Percentiles rank a stretch among this genome's conserved stretches.
phyloP scores from a whole-genome alignment of 768 basidiomycete genomes.

The Lentinus brumalis region DNA sequence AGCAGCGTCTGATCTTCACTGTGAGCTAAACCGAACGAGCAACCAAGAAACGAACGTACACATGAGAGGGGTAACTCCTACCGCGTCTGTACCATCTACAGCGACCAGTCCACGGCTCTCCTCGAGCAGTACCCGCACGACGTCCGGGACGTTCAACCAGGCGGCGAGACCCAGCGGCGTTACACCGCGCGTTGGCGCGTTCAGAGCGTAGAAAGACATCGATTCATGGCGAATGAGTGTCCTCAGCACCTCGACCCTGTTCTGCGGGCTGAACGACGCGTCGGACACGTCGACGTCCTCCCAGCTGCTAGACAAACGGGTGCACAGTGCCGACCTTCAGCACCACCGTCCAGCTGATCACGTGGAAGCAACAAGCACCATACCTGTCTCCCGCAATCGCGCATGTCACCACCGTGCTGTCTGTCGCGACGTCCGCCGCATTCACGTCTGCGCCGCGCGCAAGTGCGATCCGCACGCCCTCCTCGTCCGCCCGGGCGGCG shows the following conservation, averaged over 20 bases:
- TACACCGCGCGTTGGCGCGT: constrained; percentile 76
- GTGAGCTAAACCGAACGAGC: background rate
- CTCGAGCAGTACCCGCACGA: constrained; percentile 66
- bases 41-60: constrained; percentile 51
- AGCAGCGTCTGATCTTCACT: constrained; percentile 59
- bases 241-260: constrained; percentile 59
- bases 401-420: constrained; percentile 66
- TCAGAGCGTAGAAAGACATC: constrained; percentile 68
- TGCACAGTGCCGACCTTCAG: constrained; percentile 11
- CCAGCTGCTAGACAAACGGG: constrained; percentile 50
- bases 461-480: constrained; percentile 55
- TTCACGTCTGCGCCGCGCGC: constrained; percentile 69
- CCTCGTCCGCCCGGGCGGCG: constrained; percentile 57
- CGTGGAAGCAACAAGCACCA: constrained; percentile 3
- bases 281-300: constrained; percentile 66
- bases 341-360: constrained; percentile 3
- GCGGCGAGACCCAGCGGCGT: constrained; percentile 79
- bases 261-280: constrained; percentile 64
- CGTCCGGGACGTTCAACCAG: constrained; percentile 67
- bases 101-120: constrained; percentile 61
- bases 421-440: constrained; percentile 52
- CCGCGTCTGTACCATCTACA: constrained; percentile 73
- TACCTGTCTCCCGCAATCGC: constrained; percentile 75
- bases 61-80: constrained; percentile 82
- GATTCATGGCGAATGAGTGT: constrained; percentile 56